Base-by-base conservation (phyloP, 345 rosid species). In the Bruguiera parviflora region DNA sequence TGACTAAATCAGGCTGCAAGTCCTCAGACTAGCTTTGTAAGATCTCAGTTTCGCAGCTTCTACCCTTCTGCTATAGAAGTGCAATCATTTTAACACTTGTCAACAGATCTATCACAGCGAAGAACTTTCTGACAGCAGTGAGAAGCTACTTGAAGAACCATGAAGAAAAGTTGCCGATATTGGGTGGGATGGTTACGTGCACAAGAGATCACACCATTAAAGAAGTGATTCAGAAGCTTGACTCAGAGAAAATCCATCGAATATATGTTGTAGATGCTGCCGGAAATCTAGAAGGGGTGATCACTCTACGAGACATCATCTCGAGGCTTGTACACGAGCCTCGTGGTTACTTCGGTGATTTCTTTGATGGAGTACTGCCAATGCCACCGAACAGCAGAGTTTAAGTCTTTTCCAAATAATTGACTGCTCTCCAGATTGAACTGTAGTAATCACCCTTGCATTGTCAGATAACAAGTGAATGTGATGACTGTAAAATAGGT, bases 321-420 rank as follows among this genome's bases (percentile, higher is more conserved):
- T 83, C 96, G 13, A 92, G 86, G 84, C 88, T 92, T 22, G 99
- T 90, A 55, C 92, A 95, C 15, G 98, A 95, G 73, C 99, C 99
- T 19, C 90, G 71, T n/a, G 96, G 96, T 67, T 95, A 96, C 75
- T 96, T 96, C 53, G 99, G 99, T 3, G 96, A 96, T 79, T 96
- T 96, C 87, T 96, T 96, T 52, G 97, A 96, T 46, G 97, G 97
- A 11, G 86, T 90, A 35, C 69, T 90, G 51, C 98, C 98, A 9
- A 77, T 90, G 39, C 99, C 99, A 0, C 66, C 64, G 16, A 88
- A 77, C 79, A 76, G 92, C 85, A 77, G 99, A 76, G 98, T 90
- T 61, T 95, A 72, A 81, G 47, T 76, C 31, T 11, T 60, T 32
- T 43, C 67, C 47, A 5, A 7, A 18, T 53, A 55, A 65, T 58